Base-by-base conservation (phyloP, 2,329 filamentous ascomycete species). In the Dothiorella sarmentorum region DNA sequence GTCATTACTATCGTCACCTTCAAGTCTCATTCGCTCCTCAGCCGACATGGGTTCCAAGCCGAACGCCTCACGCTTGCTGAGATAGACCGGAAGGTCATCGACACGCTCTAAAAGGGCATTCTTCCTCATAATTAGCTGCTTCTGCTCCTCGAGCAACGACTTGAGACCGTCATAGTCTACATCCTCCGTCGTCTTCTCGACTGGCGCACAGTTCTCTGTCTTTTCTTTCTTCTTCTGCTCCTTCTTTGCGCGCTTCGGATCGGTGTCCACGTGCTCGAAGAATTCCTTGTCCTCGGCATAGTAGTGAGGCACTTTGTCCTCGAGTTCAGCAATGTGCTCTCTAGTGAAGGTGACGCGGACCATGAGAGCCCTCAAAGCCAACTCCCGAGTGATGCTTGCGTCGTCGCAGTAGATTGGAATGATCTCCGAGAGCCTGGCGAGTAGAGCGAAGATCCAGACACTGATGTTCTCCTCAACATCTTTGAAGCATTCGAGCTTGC, bases 401-500 rank as follows among this genome's bases (percentile, higher is more conserved):
- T 91, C 91, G 24, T 53, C 49, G 35, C 49, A 53, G 5, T 53
- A 20, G 22, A 53, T 53, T 3, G 49, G 49, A 40, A 27, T 17
- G 9, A 84, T 76, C 33, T 90, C 88, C 0, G 89, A 86, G 60
- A 93, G 80, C 59, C 85, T 82, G 2, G 89, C 90, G 43, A 97
- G 77, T 59, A 96, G 73, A 0, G 88, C 86, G 92, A 91, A 97
- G 3, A 90, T 78, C 93, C 93, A 97, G 15, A 85, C 81, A 61
- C 90, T 91, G 4, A 89, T 85, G 47, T 86, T 82, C 65, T 83
- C 81, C 24, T 84, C 78, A 27, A 91, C 76, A 27, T 81, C 79
- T 20, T 78, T 73, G n/a, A 82, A 82, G 51, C 80, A 81, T 44
- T 80, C 81, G 56, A 88, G 80, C 53, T 88, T 84, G n/a, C 89